phyloP scores from a whole-genome alignment of 1,139 yeast genomes.

The Kurtzmaniella quercitrusa region DNA sequence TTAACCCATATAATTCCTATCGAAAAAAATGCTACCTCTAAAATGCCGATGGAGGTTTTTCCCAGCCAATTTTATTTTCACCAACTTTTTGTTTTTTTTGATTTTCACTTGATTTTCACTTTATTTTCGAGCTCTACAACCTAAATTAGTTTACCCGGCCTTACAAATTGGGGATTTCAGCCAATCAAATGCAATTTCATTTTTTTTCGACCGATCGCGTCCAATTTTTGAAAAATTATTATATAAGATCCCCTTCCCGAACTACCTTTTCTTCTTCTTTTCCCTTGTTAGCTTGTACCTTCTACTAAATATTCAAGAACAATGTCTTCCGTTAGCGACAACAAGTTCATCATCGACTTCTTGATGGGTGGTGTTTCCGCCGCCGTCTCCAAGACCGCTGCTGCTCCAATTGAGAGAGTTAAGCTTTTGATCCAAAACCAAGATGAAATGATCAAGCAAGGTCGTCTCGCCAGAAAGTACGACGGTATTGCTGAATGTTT shows the following conservation, averaged over 20 bases:
- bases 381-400: conserved; percentile 54
- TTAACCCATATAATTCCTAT: too few species aligned
- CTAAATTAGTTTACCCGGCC: conserved; percentile 14
- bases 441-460: conserved; percentile 53
- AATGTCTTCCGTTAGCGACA: conserved; percentile 13
- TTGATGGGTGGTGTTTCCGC: conserved; percentile 57
- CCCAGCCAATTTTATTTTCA: too few species aligned
- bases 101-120: background rate
- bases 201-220: conserved; percentile 7
- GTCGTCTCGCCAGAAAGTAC: conserved; percentile 49
- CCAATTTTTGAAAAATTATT: conserved; percentile 4
- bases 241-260: conserved; percentile 1
- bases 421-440: conserved; percentile 52
- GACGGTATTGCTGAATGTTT: conserved; percentile 49
- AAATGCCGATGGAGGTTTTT: too few species aligned
- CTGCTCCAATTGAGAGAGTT: conserved; percentile 55
- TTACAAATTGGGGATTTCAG: conserved; percentile 9
- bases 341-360: conserved; percentile 37
- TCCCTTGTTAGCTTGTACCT: conserved; percentile 8
- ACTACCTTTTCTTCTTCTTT: conserved; percentile 4
- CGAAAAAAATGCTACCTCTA: too few species aligned
- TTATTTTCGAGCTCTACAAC: background rate
- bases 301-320: conserved; percentile 8
- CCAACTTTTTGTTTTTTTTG: background rate
- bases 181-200: conserved; percentile 4